Evolutionary conservation across 768 basidiomycete genomes (phyloP), one percentile per base, ranked within the genome.

Genomic region (Mycena metata): DNA sequence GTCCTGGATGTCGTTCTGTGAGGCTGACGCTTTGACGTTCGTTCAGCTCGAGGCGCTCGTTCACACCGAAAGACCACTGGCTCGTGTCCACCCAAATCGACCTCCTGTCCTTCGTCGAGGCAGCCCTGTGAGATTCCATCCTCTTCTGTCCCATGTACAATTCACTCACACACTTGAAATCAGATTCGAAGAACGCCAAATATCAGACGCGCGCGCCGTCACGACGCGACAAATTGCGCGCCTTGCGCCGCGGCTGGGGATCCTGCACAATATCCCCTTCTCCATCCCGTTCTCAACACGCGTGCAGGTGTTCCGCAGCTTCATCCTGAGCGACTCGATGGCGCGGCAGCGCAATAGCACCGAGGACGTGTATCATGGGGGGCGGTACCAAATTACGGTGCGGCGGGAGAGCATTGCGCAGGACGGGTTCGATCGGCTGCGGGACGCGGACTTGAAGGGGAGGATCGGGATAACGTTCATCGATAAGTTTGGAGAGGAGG

Each of bases 211-310:
- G 5, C 74, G 77, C 49, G 67, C 73, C 41, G 80, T 87, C 55
- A 85, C 88, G 16, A 92, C 91, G 72, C 91, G 94, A 7, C 90
- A 93, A 70, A 79, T 92, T 47, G 88, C 92, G 0, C 84, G 88
- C 64, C 81, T 98, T 58, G 91, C 92, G 4, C 97, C 96, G 0
- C 89, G 96, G 9, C 85, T 99, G 3, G 95, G 94, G 3, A 86
- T 98, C 30, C 87, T 99, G 60, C 94, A 98, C 82, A 96, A 98
- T 79, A 93, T 99, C 64, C 97, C 96, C 0, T 98, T 98, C 80
- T 90, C 95, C 7, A 92, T 99, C 63, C 96, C 97, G 0, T 99
- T 99, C 80, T 90, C 92, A 58, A 88, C 89, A 1, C 90, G 97
- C n/a, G 94, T 98, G 13, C 86, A 89, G 42, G 95, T 98, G 52